phyloP scores from a whole-genome alignment of 805 yeast genomes.

The Candida hungchunana region DNA sequence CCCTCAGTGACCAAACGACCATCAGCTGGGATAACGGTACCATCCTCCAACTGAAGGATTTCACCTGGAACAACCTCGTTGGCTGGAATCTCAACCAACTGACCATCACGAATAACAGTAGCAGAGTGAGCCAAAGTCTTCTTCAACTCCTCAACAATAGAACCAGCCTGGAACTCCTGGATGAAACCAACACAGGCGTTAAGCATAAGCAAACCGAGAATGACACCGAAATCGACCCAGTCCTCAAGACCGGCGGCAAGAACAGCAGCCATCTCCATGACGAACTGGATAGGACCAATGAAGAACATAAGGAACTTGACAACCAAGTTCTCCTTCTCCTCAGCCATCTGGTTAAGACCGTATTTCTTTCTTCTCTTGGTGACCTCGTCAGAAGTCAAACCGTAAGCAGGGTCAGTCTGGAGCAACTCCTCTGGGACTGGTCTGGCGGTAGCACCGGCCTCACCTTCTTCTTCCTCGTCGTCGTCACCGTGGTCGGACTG shows the following conservation, averaged over 20 bases:
- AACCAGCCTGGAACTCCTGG: constrained; percentile 98
- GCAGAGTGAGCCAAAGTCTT: constrained; percentile 93
- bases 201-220: constrained; percentile 77
- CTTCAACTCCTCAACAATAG: constrained; percentile 94
- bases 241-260: constrained; percentile 95
- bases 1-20: constrained; percentile 86
- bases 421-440: constrained; percentile 83
- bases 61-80: constrained; percentile 94
- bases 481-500: constrained; percentile 61
- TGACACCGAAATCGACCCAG: constrained; percentile 99
- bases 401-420: constrained; percentile 74
- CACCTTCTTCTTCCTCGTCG: constrained; percentile 42
- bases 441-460: constrained; percentile 57
- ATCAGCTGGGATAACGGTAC: constrained; percentile 90
- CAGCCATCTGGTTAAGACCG: constrained; percentile 89
- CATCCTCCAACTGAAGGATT: constrained; percentile 86
- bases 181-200: constrained; percentile 94
- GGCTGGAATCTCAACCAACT: constrained; percentile 68
- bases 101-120: constrained; percentile 78
- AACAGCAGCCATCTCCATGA: constrained; percentile 95
- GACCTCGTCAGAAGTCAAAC: constrained; percentile 78
- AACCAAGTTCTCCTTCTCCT: constrained; percentile 75
- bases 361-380: constrained; percentile 80
- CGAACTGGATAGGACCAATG: constrained; percentile 95
- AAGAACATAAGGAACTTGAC: constrained; percentile 82